Percentiles rank a stretch among this genome's conserved stretches.
These are phyloP conservation scores for Cucumis hystrix DNA, from an alignment of 306 rosid species.

Conservation along the genomic window DNA sequence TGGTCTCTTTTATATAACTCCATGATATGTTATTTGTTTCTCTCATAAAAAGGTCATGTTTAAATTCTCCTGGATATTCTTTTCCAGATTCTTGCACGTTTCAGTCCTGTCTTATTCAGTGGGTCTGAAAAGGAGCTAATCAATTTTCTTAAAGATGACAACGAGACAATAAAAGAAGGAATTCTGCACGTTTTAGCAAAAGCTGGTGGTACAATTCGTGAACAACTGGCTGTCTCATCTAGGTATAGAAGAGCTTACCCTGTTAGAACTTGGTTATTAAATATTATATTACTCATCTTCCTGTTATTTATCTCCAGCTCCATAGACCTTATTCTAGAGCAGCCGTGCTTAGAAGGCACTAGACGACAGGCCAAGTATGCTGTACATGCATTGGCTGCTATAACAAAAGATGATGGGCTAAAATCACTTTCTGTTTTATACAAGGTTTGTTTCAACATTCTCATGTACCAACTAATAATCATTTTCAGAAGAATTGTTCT, in stretches of 20 bases:
- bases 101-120: constrained; percentile 65
- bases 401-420: constrained; percentile 93
- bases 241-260: constrained; percentile 32
- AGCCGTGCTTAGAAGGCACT: constrained; percentile 80
- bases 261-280: constrained; percentile 5
- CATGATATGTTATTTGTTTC: not conserved
- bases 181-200: constrained; percentile 63
- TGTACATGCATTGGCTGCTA: constrained; percentile 89
- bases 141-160: constrained; percentile 65
- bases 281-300: constrained; percentile 15
- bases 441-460: constrained; percentile 53
- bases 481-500: not conserved
- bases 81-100: constrained; percentile 77
- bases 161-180: constrained; percentile 78
- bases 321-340: constrained; percentile 80
- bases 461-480: constrained; percentile 11
- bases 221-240: constrained; percentile 60
- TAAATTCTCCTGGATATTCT: not conserved
- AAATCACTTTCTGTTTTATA: constrained; percentile 89
- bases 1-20: not conserved
- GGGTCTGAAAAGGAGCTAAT: constrained; percentile 74
- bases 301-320: constrained; percentile 46
- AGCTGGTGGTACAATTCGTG: constrained; percentile 91
- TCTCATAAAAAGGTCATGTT: not conserved
- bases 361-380: constrained; percentile 94